Percentiles rank a stretch among this genome's conserved stretches.
Evolutionary conservation across 2,329 filamentous ascomycete species (phyloP).

Genomic region (Coniochaeta hoffmannii): DNA sequence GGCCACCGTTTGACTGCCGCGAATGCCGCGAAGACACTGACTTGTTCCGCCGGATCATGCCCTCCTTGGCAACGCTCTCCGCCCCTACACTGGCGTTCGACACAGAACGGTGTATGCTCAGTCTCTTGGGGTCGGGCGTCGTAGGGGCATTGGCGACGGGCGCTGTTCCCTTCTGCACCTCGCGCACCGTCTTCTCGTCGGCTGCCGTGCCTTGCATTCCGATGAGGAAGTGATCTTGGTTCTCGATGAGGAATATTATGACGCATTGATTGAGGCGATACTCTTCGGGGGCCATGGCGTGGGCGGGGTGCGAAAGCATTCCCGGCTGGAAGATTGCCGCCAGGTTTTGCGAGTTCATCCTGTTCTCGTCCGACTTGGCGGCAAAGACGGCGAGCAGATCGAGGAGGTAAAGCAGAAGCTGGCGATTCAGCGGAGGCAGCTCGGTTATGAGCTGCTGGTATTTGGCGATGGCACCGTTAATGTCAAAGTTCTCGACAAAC

Average conservation of each 20-base stretch:
- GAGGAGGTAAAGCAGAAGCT: slow-evolving; percentile 89
- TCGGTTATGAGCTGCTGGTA: slow-evolving; percentile 92
- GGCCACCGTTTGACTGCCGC: slow-evolving; percentile 61
- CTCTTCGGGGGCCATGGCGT: slow-evolving; percentile 92
- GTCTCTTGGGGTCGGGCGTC: slow-evolving; percentile 45
- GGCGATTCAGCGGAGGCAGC: slow-evolving; percentile 84
- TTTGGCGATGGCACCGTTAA: slow-evolving; percentile 65
- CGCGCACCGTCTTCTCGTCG: slow-evolving; percentile 67
- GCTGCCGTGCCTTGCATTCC: slow-evolving; percentile 98
- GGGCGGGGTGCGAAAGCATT: slow-evolving; percentile 84
- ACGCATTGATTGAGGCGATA: slow-evolving; percentile 96
- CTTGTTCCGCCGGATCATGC: slow-evolving; percentile 74
- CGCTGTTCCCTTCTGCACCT: slow-evolving; percentile 65
- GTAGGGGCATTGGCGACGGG: slow-evolving; percentile 40
- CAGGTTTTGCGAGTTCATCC: slow-evolving; percentile 92
- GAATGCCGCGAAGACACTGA: slow-evolving; percentile 90
- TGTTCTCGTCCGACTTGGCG: slow-evolving; percentile 91
- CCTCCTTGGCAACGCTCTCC: slow-evolving; percentile 77
- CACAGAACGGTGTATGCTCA: slow-evolving; percentile 62
- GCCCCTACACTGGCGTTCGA: slow-evolving; percentile 86
- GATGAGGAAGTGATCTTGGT: slow-evolving; percentile 96
- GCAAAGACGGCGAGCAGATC: slow-evolving; percentile 95
- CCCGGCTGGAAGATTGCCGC: slow-evolving; percentile 97
- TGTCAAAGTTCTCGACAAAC: slow-evolving; percentile 66
- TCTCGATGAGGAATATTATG: slow-evolving; percentile 94